A percentile compares a stretch with the other conserved stretches of the same genome.
phyloP scores from a whole-genome alignment of 2,329 filamentous ascomycete species.

The Calonectria hawksworthii region DNA sequence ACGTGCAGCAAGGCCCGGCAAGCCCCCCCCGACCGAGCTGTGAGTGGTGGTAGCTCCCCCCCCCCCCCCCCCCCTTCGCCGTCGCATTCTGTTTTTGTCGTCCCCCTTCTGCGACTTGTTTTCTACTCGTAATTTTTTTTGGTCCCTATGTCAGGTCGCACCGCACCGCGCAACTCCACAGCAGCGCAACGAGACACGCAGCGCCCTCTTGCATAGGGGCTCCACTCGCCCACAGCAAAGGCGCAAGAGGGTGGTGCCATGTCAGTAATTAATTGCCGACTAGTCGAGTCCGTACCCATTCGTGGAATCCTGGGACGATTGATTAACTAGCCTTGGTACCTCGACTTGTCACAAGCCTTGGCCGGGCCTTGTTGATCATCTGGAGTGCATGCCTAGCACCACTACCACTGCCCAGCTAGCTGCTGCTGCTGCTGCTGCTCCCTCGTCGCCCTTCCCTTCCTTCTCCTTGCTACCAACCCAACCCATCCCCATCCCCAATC shows the following conservation, averaged over 20 bases:
- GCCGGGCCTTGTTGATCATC: slow-evolving; percentile 16
- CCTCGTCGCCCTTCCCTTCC: no score
- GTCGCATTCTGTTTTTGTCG: neutral
- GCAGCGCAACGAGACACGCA: neutral
- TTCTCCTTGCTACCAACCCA: neutral
- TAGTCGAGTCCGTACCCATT: neutral
- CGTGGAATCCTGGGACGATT: neutral
- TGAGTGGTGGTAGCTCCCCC: neutral
- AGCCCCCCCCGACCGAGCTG: neutral
- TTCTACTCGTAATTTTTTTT: neutral
- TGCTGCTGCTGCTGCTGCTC: no score
- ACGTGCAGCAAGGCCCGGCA: slow-evolving; percentile 24
- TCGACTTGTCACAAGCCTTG: neutral
- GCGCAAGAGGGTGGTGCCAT: neutral
- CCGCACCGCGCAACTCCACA: neutral
- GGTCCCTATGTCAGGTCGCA: neutral
- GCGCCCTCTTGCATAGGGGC: neutral
- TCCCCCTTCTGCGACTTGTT: neutral
- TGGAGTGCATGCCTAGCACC: slow-evolving; percentile 22
- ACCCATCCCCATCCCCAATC: neutral
- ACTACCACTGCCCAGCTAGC: neutral
- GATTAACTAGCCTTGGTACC: neutral
- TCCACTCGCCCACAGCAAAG: neutral
- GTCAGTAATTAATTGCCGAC: neutral
- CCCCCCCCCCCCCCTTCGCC: neutral